Conservation (phyloP, 495 filamentous ascomycete species). For the Annulohypoxylon maeteangense region DNA sequence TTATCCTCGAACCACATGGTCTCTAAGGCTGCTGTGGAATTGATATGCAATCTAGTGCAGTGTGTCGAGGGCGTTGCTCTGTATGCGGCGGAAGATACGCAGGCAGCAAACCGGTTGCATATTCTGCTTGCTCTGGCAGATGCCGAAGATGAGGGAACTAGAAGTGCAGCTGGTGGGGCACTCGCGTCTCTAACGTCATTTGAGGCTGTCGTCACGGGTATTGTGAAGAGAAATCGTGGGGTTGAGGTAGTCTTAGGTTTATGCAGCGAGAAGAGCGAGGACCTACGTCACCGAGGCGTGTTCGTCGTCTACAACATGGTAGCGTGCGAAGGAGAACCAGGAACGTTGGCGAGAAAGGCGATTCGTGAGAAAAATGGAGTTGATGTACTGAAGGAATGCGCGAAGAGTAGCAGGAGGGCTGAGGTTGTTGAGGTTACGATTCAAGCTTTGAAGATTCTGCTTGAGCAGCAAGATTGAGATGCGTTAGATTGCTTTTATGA, state of each 20-base stretch:
- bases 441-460: slow-evolving; percentile 68
- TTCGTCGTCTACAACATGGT: slow-evolving; percentile 77
- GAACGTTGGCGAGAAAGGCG: slow-evolving; percentile 59
- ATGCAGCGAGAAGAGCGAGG: slow-evolving; percentile 79
- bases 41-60: slow-evolving; percentile 91
- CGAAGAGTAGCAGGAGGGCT: slow-evolving; percentile 70
- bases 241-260: slow-evolving; percentile 75
- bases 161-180: slow-evolving; percentile 87
- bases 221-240: slow-evolving; percentile 75
- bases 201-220: slow-evolving; percentile 73
- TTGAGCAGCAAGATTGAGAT: slow-evolving; percentile 54
- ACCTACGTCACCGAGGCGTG: slow-evolving; percentile 78
- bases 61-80: slow-evolving; percentile 76
- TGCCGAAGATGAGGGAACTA: slow-evolving; percentile 79
- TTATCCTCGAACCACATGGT: slow-evolving; percentile 79
- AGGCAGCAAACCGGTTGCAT: slow-evolving; percentile 77
- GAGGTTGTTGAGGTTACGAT: slow-evolving; percentile 73
- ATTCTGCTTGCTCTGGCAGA: slow-evolving; percentile 88
- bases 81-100: slow-evolving; percentile 75
- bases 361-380: slow-evolving; percentile 64
- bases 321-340: slow-evolving; percentile 60
- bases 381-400: slow-evolving; percentile 68
- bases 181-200: slow-evolving; percentile 84
- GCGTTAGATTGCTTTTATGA: neutral
- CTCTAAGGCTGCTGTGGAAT: slow-evolving; percentile 84